Evolutionary conservation across 2,329 filamentous ascomycete species (phyloP), one percentile per base, ranked within the genome.

Genomic region (Alternaria postmessia): DNA sequence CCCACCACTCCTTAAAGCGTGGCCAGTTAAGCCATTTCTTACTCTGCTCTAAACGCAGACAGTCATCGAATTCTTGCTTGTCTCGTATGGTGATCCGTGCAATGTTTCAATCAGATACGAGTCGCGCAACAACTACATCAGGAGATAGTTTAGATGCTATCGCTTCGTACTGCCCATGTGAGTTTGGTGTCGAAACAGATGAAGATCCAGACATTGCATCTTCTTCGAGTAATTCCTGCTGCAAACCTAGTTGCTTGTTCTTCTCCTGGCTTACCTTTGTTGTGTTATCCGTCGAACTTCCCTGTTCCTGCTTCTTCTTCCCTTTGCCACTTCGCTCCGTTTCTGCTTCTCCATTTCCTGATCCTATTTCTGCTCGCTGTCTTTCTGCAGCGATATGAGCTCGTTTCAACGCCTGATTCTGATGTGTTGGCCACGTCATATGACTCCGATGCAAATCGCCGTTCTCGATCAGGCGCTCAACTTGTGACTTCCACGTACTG

Each of bases 1-100:
- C 34, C 53, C 53, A 55, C 34, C 34, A 55, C 4, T 36, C 32
- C 26, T 41, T 7, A 6, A 55, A 55, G 24, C 53, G 53, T 38
- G 43, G 1, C 22, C 43, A 55, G 9, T 41, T 14, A 0, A 18
- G 53, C 32, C 32, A 48, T 34, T 48, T 47, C 43, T 55, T 55
- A 4, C 6, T 2, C 8, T 5, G 1, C 43, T 55, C 52, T n/a
- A n/a, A n/a, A n/a, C n/a, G n/a, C n/a, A n/a, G 4, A 22, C 42
- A 55, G 1, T n/a, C 1, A 12, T 30, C 46, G 5, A 22, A 12
- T 0, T 18, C 7, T 1, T 34, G 5, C 16, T 20, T n/a, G 34
- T 48, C 20, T 0, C 7, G 7, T 1, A n/a, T 48, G 1, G 14
- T 2, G 0, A 4, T 6, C 5, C n/a, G 36, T 18, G 26, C n/a